Evolutionary conservation across 2,329 filamentous ascomycete genomes (phyloP).

Genomic region (Penicillium sp.): DNA sequence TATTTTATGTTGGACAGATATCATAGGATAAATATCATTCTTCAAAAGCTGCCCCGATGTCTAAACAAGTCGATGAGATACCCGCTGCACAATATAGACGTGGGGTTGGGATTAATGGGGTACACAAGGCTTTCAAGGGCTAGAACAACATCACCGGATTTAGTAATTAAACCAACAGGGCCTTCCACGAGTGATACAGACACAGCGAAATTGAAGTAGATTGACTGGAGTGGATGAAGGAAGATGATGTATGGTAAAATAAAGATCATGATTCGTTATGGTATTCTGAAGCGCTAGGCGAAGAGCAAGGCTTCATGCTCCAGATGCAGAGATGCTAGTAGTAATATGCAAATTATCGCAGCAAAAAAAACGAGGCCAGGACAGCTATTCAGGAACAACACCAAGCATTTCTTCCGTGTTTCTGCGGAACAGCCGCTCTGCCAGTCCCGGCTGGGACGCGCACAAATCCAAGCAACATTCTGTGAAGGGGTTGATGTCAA

Average conservation of each 20-base stretch:
- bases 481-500: constrained; percentile 59
- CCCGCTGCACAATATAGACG: too few species aligned
- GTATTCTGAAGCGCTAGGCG: background rate
- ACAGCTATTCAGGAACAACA: constrained; percentile 17
- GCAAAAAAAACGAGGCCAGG: background rate
- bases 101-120: too few species aligned
- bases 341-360: background rate
- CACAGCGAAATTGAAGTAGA: too few species aligned
- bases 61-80: too few species aligned
- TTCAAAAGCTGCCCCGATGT: background rate
- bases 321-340: constrained; percentile 12
- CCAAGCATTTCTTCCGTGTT: constrained; percentile 59
- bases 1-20: constrained; percentile 11
- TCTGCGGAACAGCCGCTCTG: constrained; percentile 54
- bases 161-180: too few species aligned
- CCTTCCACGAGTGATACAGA: too few species aligned
- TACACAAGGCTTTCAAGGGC: too few species aligned
- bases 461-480: constrained; percentile 58
- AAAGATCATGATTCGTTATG: background rate
- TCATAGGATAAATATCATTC: constrained; percentile 7
- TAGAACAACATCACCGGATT: too few species aligned
- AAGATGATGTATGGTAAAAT: background rate
- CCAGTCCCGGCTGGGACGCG: constrained; percentile 45
- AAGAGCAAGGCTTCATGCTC: background rate
- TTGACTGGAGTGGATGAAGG: too few species aligned